Percentiles rank a stretch among this genome's conserved stretches.
Conservation (phyloP, 2,329 filamentous ascomycete species). For the Alternaria brassicicola region DNA sequence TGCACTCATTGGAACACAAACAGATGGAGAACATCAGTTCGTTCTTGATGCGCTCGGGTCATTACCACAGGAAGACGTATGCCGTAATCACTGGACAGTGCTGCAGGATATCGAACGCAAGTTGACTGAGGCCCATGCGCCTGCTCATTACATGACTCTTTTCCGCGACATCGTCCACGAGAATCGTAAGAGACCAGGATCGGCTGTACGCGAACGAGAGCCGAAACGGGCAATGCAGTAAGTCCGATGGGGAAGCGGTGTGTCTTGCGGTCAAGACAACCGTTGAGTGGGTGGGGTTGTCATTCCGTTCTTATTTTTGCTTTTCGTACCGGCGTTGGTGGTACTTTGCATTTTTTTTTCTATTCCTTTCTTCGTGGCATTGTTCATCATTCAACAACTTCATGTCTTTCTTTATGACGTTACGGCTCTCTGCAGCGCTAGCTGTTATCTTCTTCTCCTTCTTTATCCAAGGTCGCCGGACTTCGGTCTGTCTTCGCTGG, state of each 20-base stretch:
- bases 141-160: slow-evolving; percentile 29
- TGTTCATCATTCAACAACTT: slow-evolving; percentile 3
- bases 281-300: neutral
- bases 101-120: slow-evolving; percentile 36
- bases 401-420: slow-evolving; percentile 5
- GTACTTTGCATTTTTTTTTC: slow-evolving; percentile 21
- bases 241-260: neutral
- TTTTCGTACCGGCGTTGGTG: slow-evolving; percentile 23
- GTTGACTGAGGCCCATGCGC: slow-evolving; percentile 32
- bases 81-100: slow-evolving; percentile 39
- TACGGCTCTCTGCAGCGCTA: neutral
- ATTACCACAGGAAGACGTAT: slow-evolving; percentile 40
- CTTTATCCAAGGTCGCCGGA: neutral
- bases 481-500: slow-evolving; percentile 6
- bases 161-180: slow-evolving; percentile 39
- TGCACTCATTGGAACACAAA: slow-evolving; percentile 34
- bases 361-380: slow-evolving; percentile 23
- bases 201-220: slow-evolving; percentile 36
- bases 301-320: slow-evolving; percentile 6
- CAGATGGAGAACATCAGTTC: slow-evolving; percentile 28
- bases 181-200: slow-evolving; percentile 42
- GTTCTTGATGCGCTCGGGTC: slow-evolving; percentile 37
- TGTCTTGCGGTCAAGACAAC: neutral
- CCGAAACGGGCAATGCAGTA: slow-evolving; percentile 40
- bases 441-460: neutral